Conservation (phyloP, 305 asterid species). For the Salvia sclarea region DNA sequence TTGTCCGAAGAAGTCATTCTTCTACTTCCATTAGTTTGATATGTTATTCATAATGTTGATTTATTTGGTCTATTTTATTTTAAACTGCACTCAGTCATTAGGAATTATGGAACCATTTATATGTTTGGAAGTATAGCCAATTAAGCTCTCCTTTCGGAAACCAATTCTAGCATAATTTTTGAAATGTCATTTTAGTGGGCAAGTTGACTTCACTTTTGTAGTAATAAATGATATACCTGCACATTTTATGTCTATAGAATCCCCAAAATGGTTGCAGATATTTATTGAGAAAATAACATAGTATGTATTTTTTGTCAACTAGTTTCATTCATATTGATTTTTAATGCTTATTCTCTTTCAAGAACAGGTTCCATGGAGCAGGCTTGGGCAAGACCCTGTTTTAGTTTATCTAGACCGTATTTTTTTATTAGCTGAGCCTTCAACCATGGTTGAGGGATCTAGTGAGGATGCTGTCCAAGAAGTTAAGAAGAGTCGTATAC, state of each 20-base stretch:
- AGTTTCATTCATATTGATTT: constrained; percentile 25
- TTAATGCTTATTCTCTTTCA: constrained; percentile 26
- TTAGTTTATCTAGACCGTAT: constrained; percentile 88
- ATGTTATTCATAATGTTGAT: constrained; percentile 14
- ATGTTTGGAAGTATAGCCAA: too few species aligned
- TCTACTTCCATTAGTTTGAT: constrained; percentile 26
- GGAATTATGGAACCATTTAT: background rate
- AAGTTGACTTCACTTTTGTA: background rate
- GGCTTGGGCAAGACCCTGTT: constrained; percentile 99
- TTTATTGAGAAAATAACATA: background rate
- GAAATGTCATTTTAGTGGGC: background rate
- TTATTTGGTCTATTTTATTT: background rate
- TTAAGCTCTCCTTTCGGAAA: background rate
- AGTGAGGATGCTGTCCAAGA: constrained; percentile 95
- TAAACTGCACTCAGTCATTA: background rate
- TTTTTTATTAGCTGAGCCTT: constrained; percentile 93
- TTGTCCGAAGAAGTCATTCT: constrained; percentile 17
- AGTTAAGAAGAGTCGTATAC: constrained; percentile 78
- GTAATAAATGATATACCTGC: background rate
- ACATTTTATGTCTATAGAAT: background rate
- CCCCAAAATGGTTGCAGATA: background rate
- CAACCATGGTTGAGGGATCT: constrained; percentile 93
- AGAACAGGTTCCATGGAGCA: constrained; percentile 98
- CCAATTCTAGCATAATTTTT: background rate
- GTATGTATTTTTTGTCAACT: background rate